A percentile compares a stretch with the other conserved stretches of the same genome.
These are phyloP conservation scores for Ceriops zippeliana DNA, from an alignment of 345 rosid genomes.

Conservation along the genomic window DNA sequence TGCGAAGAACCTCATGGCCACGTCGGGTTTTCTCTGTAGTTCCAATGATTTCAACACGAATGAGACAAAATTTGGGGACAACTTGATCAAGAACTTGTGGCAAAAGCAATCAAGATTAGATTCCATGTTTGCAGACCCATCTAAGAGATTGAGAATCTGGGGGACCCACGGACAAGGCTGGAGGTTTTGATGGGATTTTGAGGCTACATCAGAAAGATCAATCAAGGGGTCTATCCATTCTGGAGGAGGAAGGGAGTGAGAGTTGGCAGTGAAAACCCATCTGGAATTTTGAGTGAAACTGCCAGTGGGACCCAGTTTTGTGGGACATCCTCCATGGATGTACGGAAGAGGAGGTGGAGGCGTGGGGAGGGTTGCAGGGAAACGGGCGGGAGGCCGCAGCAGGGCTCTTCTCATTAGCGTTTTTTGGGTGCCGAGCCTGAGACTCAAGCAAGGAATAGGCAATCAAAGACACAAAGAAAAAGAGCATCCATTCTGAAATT, in stretches of 20 bases:
- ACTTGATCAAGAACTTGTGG: conserved; percentile 50
- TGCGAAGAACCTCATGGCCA: conserved; percentile 57
- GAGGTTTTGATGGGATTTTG: conserved; percentile 30
- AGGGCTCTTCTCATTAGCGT: conserved; percentile 37
- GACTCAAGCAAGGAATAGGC: too few relatives aligned
- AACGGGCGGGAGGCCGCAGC: conserved; percentile 1
- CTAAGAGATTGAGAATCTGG: conserved; percentile 55
- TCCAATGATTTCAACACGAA: conserved; percentile 50
- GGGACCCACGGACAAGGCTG: conserved; percentile 72
- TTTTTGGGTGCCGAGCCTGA: not conserved
- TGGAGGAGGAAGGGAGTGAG: conserved; percentile 58
- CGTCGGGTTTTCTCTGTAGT: conserved; percentile 37
- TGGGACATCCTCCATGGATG: conserved; percentile 27
- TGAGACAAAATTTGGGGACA: conserved; percentile 67
- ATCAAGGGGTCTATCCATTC: conserved; percentile 81
- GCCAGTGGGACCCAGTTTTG: conserved; percentile 11
- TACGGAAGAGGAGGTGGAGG: conserved; percentile 9
- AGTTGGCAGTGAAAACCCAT: conserved; percentile 28
- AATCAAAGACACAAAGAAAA: too few relatives aligned
- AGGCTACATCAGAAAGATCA: conserved; percentile 65
- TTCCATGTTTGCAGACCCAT: conserved; percentile 68
- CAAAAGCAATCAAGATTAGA: conserved; percentile 54
- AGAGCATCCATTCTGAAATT: too few relatives aligned
- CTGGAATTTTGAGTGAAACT: conserved; percentile 30
- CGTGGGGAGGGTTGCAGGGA: conserved; percentile 13